Evolutionary conservation across 2,329 filamentous ascomycete genomes (phyloP), one percentile per base, ranked within the genome.

Genomic region (Neofusicoccum kwambonambiense): DNA sequence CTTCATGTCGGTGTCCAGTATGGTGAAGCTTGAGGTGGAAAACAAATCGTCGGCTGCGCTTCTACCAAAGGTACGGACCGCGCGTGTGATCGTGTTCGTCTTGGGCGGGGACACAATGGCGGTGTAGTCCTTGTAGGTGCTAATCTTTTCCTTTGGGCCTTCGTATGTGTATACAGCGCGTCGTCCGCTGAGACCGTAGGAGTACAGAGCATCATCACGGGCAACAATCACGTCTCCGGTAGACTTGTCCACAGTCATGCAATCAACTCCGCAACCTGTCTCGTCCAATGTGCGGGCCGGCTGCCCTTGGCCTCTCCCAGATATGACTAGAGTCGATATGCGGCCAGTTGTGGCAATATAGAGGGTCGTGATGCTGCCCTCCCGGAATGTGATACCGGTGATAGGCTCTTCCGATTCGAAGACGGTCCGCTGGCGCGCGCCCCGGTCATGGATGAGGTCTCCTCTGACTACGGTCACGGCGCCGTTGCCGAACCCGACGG

Each of bases 321-420:
- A 91, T 68, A 98, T 92, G 3, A 91, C 87, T 52, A 99, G 82
- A 65, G 92, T 96, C 69, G 97, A 81, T 64, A 99, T 92, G 50
- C 92, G 88, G 35, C 88, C 90, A 0, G 93, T 97, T 0, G 95
- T 99, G 3, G 93, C 91, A 64, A 99, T 91, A 76, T 97, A 98
- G 0, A 99, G 83, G 0, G 90, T 94, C 1, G 91, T 95, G 47
- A 83, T 82, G 52, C 80, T 80, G 4, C 85, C 84, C 71, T 84
- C 82, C 51, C 87, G 81, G 67, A 97, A 90, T 73, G 95, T 90
- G 13, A 99, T 88, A 1, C 93, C 94, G 0, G 95, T 99, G 9
- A 99, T 89, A 0, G 95, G 96, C 75, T 99, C 95, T 71, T 98
- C 93, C 0, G 93, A 97, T 75, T 99, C 95, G 78, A 96, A 95